These are phyloP conservation scores for Chaetomium cochliodes DNA, from an alignment of 495 filamentous ascomycete species.

Conservation along the genomic window DNA sequence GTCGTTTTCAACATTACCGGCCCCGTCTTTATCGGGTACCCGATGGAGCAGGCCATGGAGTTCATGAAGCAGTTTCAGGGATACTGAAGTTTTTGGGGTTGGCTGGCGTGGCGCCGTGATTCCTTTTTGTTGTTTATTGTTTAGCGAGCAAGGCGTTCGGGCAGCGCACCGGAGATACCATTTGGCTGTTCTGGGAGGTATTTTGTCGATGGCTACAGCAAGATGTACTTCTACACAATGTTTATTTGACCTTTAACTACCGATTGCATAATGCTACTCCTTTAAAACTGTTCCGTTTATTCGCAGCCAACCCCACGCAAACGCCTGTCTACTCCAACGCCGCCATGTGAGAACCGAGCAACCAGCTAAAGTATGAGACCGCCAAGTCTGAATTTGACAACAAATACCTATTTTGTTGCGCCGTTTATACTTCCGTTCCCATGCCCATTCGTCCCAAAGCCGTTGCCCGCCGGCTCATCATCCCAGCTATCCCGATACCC, in stretches of 20 bases:
- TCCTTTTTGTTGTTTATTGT: neutral
- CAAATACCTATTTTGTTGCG: neutral
- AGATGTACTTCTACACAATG: neutral
- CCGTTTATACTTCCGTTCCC: neutral
- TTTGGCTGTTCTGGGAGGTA: neutral
- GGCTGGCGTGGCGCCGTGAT: neutral
- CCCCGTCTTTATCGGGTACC: constrained; percentile 86
- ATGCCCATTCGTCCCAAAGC: neutral
- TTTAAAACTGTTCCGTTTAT: neutral
- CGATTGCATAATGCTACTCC: neutral
- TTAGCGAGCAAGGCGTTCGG: constrained; percentile 17
- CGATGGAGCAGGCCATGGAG: constrained; percentile 70
- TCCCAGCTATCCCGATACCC: constrained; percentile 40
- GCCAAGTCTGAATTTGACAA: neutral
- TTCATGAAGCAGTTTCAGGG: constrained; percentile 61
- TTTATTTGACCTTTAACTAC: neutral
- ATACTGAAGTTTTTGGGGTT: constrained; percentile 14
- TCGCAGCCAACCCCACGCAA: neutral
- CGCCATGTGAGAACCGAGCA: constrained; percentile 11
- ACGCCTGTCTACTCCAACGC: neutral
- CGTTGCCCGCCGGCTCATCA: constrained; percentile 22
- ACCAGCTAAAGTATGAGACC: neutral
- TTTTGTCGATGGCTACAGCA: neutral
- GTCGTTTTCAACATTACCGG: constrained; percentile 72
- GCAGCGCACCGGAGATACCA: neutral